phyloP scores from a whole-genome alignment of 129 eudicot genomes.

The Helianthus tuberosus region DNA sequence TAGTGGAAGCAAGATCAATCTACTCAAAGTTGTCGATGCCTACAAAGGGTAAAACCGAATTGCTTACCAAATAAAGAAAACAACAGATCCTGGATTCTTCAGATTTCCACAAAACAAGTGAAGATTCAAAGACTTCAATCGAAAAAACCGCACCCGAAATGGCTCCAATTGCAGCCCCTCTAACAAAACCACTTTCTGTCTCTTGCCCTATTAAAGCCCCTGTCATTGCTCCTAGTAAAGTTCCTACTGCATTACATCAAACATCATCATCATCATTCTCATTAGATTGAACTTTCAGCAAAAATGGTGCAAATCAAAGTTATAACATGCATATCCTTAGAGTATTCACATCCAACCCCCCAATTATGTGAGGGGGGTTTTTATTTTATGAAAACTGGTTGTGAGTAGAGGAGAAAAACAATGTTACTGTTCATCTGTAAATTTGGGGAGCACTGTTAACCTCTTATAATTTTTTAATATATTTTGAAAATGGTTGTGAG shows the following conservation, averaged over 20 bases:
- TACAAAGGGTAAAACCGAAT: conserved; percentile 18
- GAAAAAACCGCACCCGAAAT: conserved; percentile 98
- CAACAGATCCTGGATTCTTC: conserved; percentile 91
- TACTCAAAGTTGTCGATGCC: neutral
- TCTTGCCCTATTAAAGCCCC: conserved; percentile 96
- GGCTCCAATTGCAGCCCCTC: conserved; percentile 99
- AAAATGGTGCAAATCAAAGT: neutral
- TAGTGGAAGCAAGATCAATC: neutral
- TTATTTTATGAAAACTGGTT: too few species aligned
- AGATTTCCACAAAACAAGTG: conserved; percentile 80
- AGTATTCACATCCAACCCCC: too few species aligned
- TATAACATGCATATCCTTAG: too few species aligned
- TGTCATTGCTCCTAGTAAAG: conserved; percentile 88
- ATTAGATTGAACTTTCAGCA: conserved; percentile 9
- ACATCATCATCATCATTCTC: neutral
- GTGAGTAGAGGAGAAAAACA: too few species aligned
- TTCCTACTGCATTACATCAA: conserved; percentile 67
- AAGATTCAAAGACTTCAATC: conserved; percentile 86
- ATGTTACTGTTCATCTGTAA: too few species aligned
- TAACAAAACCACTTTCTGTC: conserved; percentile 90
- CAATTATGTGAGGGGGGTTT: too few species aligned
- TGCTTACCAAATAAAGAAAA: conserved; percentile 77
- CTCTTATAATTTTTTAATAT: too few species aligned
- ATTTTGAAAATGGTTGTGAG: too few species aligned
- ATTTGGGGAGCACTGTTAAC: too few species aligned